Evolutionary conservation across 139 green algal species (phyloP), one percentile per base, ranked within the genome.

Genomic region (Bryopsis sp.): DNA sequence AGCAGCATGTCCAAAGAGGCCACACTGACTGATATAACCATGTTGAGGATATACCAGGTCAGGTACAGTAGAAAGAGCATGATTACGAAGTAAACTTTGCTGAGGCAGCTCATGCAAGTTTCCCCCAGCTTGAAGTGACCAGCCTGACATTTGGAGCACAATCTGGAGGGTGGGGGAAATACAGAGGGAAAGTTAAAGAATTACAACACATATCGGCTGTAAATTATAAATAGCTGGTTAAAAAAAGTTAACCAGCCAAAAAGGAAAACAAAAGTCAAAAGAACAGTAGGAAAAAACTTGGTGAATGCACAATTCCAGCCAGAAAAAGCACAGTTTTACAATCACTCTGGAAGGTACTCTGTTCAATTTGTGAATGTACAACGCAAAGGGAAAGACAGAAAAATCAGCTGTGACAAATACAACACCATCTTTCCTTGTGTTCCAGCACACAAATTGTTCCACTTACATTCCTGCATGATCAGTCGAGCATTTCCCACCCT

Each of bases 1-100:
- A 69, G 24, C 35, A 69, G 22, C 38, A 69, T 58, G 15, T 69
- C 62, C 22, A 69, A 32, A 24, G 62, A 69, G 15, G 62, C 8
- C 6, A 69, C 38, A 54, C 39, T 50, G 3, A 35, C 8, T 29
- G 39, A 50, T 35, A 54, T n/a, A 7, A 69, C 32, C 3, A 69
- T 36, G 26, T 58, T 69, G 35, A 69, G 48, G 15, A 57, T 33
- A n/a, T 69, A 69, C 62, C 62, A 69, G 26, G 5, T 22, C 8
- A 69, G 7, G 35, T 57, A 32, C 37, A 69, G 35, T 33, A 5
- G 5, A 8, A 69, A 24, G 26, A 8, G 33, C 35, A 57, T 31
- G 6, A 69, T 28, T 35, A 54, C 39, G 37, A 69, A 33, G 33
- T 28, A 19, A 8, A 34, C 7, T 37, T 6, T 8, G 37, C 26